Percentiles rank a stretch among this genome's conserved stretches.
These are phyloP conservation scores for Streptanthus diversifolius DNA, from an alignment of 345 rosid genomes.

Conservation along the genomic window DNA sequence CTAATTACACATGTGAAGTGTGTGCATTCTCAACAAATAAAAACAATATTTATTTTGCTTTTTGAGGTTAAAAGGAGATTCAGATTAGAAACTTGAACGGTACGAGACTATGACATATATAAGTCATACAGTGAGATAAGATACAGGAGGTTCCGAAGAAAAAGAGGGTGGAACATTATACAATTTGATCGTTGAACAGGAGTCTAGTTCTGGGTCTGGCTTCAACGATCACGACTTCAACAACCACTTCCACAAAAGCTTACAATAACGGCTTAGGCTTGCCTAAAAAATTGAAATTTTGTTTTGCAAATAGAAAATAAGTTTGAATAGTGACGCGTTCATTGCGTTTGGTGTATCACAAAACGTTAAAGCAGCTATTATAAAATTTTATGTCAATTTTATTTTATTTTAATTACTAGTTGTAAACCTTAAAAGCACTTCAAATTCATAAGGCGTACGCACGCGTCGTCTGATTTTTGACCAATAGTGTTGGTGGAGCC, in stretches of 20 bases:
- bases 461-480: background rate
- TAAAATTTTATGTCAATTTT: background rate
- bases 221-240: background rate
- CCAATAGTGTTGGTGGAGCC: constrained; percentile 16
- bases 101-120: background rate
- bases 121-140: background rate
- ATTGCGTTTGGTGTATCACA: background rate
- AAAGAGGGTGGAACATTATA: background rate
- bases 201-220: background rate
- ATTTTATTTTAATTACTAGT: no score
- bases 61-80: background rate
- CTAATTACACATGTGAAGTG: constrained; percentile 5
- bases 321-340: background rate
- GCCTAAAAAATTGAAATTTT: background rate
- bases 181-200: background rate
- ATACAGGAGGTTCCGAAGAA: background rate
- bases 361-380: background rate
- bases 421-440: background rate
- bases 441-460: constrained; percentile 9
- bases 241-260: background rate
- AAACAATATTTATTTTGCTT: background rate
- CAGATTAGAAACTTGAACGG: background rate
- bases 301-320: background rate
- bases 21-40: background rate
- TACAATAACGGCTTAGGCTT: background rate